Evolutionary conservation across 192 early-diverging fungal species (phyloP), one percentile per base, ranked within the genome.

Genomic region (Backusella luteola): DNA sequence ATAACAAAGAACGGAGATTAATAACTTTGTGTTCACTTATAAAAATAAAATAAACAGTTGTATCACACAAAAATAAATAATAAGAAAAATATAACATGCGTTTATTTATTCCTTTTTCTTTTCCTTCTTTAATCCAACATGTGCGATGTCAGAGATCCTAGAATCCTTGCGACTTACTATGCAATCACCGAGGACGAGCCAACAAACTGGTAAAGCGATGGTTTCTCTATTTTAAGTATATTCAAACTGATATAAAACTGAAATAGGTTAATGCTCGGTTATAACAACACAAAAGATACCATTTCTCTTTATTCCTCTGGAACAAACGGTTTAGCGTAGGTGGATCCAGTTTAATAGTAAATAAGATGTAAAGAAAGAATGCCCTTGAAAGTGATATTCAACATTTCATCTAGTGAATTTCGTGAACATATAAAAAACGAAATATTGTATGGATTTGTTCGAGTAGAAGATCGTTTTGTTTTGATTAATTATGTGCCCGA

Each of bases 131-230:
- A 69, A 26, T 26, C 12, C 44, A 72, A 46, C 70, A 75, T 75
- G 74, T 90, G 89, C 84, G 88, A 90, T 81, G 78, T 90, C 56
- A 83, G 83, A 76, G 89, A 90, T 82, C 83, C 87, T 73, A 77
- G 73, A 49, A 90, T 89, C 70, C 73, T 84, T 46, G 78, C 83
- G 77, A 84, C 87, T 44, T 90, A 90, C 80, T 78, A 84, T 32
- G 87, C 84, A 69, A 87, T 90, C 59, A 77, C 86, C 46, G 76
- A 79, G 38, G 85, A 83, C 73, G 73, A 86, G 11, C 82, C 78
- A 46, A 90, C 86, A 53, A 85, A 90, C 79, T 90, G 89, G 89
- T 90, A 82, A 74, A 34, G 21, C 34, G 35, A 7, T 29, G 6
- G 12, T 12, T 29, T 11, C 8, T 19, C 15, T 35, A n/a, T 35